phyloP scores from a whole-genome alignment of 2,329 filamentous ascomycete genomes.

The Xylariomycetidae sp. region DNA sequence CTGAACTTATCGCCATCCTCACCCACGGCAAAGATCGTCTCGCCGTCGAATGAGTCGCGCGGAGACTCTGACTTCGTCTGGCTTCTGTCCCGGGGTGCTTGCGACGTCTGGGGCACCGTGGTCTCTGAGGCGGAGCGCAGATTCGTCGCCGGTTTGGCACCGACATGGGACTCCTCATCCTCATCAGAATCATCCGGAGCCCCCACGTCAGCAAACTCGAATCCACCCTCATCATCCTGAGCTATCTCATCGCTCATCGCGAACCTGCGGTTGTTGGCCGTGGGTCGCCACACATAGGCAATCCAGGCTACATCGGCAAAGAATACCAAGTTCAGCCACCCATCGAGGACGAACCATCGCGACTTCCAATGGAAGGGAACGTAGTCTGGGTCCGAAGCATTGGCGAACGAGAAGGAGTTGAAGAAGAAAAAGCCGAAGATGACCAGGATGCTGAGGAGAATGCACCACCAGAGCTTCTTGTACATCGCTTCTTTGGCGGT shows the following conservation, averaged over 20 bases:
- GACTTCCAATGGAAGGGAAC: conserved; percentile 97
- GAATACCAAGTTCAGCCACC: conserved; percentile 96
- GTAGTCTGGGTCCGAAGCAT: conserved; percentile 76
- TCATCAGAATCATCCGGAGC: conserved; percentile 59
- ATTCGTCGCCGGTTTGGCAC: conserved; percentile 30
- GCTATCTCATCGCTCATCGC: conserved; percentile 99
- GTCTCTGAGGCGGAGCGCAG: conserved; percentile 14
- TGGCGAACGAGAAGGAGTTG: conserved; percentile 93
- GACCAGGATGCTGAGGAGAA: conserved; percentile 83
- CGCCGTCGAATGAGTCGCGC: conserved; percentile 61
- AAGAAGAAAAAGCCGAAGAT: conserved; percentile 99
- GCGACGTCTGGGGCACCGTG: conserved; percentile 11
- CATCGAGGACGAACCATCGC: conserved; percentile 93
- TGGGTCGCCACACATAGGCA: conserved; percentile 93
- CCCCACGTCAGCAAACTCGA: conserved; percentile 90
- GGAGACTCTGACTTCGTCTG: conserved; percentile 43
- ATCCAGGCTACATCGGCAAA: conserved; percentile 88
- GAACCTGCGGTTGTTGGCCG: conserved; percentile 92
- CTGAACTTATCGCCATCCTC: conserved; percentile 80
- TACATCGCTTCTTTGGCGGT: conserved; percentile 94
- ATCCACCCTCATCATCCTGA: conserved; percentile 91
- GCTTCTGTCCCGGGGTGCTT: conserved; percentile 17
- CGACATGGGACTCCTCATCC: conserved; percentile 48
- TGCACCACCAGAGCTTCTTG: conserved; percentile 97
- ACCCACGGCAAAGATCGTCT: conserved; percentile 93